Percentiles rank a stretch among this genome's conserved stretches.
phyloP scores from a whole-genome alignment of 768 basidiomycete species.

The Hemileccinum impolitum region DNA sequence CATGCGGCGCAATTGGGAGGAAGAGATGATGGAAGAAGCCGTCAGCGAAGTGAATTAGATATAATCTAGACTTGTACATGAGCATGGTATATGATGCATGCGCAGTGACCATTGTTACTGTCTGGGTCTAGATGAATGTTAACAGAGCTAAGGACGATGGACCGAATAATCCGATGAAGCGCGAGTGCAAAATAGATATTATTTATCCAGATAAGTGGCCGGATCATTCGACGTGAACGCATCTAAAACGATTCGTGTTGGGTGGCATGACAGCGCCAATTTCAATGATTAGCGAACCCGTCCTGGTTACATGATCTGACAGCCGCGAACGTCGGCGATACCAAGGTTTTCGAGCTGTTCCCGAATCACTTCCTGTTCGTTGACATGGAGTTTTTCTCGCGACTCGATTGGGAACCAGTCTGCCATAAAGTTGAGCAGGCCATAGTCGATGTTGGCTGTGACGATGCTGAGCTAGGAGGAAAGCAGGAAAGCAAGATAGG shows the following conservation, averaged over 20 bases:
- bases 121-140: too few species aligned
- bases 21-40: conserved; percentile 52
- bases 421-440: conserved; percentile 79
- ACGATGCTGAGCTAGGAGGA: neutral
- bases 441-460: conserved; percentile 76
- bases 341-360: conserved; percentile 71
- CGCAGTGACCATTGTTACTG: too few species aligned
- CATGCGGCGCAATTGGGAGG: conserved; percentile 53
- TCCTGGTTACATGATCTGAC: conserved; percentile 39
- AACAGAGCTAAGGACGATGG: too few species aligned
- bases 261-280: neutral
- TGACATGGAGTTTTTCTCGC: conserved; percentile 65
- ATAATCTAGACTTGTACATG: neutral
- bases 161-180: too few species aligned
- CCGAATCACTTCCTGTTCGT: conserved; percentile 67
- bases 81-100: neutral
- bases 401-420: conserved; percentile 91
- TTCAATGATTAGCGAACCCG: neutral
- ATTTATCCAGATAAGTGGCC: neutral
- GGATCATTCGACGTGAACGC: neutral
- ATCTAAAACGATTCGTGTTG: neutral
- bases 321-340: conserved; percentile 33
- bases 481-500: neutral
- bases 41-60: conserved; percentile 26
- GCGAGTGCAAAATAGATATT: neutral